Base-by-base conservation (phyloP, 306 rosid genomes). In the Medicago arabica region DNA sequence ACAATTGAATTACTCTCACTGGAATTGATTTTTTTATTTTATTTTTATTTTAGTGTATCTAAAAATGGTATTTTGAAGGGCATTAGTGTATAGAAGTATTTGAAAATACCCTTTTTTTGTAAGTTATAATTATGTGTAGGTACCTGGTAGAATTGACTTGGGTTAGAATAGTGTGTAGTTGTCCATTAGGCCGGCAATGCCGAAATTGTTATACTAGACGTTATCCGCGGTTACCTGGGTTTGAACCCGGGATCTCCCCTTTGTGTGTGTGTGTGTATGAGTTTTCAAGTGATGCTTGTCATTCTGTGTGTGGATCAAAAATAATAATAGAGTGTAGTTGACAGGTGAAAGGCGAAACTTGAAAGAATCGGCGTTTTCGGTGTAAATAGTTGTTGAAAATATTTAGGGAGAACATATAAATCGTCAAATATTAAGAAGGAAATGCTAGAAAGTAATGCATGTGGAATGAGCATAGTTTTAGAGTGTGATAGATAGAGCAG, bases 311-410 rank as follows among this genome's bases (percentile, higher is more conserved):
- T 31, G 4, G 36, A 31, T 3, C 36, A 31, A 31, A 31, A 31
- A 31, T 25, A 31, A 31, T 31, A 46, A 46, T 46, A 46, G 49
- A 60, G 55, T 13, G 16, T 40, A 62, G 36, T 40, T 9, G 60
- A 64, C 38, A 34, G 38, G 5, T 34, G 38, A 46, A 59, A 68
- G 3, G 8, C 4, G 40, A 8, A 43, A 14, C 55, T 41, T 51
- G 53, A 19, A 61, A 49, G 73, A 51, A 68, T 50, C 11, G 14
- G 50, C 80, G 53, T 40, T 69, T 60, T 69, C 25, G 11, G 25
- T 7, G 77, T 11, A 16, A 53, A 49, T 61, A 5, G 15, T 69
- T 34, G 6, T 61, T 18, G 41, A 28, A 28, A 12, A 53, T 69
- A 11, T 69, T 60, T 76, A 8, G 19, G 66, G 73, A 43, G 51